These are phyloP conservation scores for Beauveria scarabaeidicola DNA, from an alignment of 2,329 filamentous ascomycete species.

Conservation along the genomic window DNA sequence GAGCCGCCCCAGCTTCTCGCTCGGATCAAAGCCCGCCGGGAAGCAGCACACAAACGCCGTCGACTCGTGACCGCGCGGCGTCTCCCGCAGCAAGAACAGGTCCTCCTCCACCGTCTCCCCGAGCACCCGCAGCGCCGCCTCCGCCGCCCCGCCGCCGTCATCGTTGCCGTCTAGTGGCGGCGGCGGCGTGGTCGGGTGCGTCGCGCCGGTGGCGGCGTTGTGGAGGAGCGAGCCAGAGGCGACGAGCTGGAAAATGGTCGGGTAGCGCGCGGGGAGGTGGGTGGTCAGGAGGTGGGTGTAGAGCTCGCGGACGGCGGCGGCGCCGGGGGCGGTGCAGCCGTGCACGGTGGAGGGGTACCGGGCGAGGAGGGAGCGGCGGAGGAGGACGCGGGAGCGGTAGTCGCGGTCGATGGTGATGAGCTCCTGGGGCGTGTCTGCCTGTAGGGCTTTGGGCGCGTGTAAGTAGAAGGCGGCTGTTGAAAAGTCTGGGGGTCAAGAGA, in stretches of 20 bases:
- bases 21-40: slow-evolving; percentile 44
- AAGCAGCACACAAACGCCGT: slow-evolving; percentile 45
- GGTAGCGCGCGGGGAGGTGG: slow-evolving; percentile 41
- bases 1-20: slow-evolving; percentile 38
- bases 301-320: slow-evolving; percentile 36
- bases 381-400: slow-evolving; percentile 36
- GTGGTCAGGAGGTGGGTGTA: slow-evolving; percentile 38
- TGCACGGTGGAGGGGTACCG: slow-evolving; percentile 32
- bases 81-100: slow-evolving; percentile 40
- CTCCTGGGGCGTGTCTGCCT: slow-evolving; percentile 35
- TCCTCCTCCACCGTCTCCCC: slow-evolving; percentile 48
- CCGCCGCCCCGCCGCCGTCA: too few species aligned
- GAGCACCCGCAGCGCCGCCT: slow-evolving; percentile 30
- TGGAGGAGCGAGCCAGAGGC: slow-evolving; percentile 29
- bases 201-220: slow-evolving; percentile 8
- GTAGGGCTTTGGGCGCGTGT: slow-evolving; percentile 24
- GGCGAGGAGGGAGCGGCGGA: slow-evolving; percentile 30
- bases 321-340: slow-evolving; percentile 32
- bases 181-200: neutral
- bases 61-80: slow-evolving; percentile 31
- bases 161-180: slow-evolving; percentile 15
- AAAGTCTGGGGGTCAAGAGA: too few species aligned
- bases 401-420: slow-evolving; percentile 45
- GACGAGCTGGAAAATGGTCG: slow-evolving; percentile 36
- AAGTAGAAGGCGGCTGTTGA: too few species aligned